These are phyloP conservation scores for Astrothelium subdiscretum DNA, from an alignment of 495 filamentous ascomycete species.

Conservation along the genomic window DNA sequence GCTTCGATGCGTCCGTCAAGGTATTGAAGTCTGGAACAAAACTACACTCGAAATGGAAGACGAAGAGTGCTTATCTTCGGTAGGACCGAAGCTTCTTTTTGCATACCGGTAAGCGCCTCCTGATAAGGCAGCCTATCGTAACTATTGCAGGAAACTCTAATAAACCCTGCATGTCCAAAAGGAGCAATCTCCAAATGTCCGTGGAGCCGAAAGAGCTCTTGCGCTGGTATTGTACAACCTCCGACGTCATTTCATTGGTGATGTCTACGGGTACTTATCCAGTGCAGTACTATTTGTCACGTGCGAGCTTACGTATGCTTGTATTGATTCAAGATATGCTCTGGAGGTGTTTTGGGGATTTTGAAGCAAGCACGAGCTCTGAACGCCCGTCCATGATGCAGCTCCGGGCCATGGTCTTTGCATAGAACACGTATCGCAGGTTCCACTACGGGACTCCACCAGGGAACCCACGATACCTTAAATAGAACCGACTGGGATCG, in stretches of 20 bases:
- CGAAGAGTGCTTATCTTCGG: background rate
- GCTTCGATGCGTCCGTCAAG: background rate
- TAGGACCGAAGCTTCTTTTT: background rate
- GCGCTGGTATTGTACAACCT: background rate
- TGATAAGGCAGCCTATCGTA: background rate
- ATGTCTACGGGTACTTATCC: too few relatives aligned
- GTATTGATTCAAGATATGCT: background rate
- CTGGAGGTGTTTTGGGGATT: background rate
- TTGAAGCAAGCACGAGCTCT: background rate
- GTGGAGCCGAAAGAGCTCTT: background rate
- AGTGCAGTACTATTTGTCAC: background rate
- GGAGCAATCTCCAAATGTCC: background rate
- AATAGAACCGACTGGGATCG: background rate
- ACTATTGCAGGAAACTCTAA: background rate
- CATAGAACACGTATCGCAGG: background rate
- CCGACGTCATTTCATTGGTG: background rate
- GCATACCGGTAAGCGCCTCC: background rate
- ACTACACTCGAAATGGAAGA: background rate
- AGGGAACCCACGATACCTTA: background rate
- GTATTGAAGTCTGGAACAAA: background rate
- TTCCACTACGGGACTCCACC: background rate
- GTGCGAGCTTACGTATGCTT: background rate
- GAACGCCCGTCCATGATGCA: background rate
- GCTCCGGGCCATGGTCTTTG: background rate
- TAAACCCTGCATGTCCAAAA: background rate